Evolutionary conservation across 768 basidiomycete species (phyloP).

Genomic region (Amanita muscaria): DNA sequence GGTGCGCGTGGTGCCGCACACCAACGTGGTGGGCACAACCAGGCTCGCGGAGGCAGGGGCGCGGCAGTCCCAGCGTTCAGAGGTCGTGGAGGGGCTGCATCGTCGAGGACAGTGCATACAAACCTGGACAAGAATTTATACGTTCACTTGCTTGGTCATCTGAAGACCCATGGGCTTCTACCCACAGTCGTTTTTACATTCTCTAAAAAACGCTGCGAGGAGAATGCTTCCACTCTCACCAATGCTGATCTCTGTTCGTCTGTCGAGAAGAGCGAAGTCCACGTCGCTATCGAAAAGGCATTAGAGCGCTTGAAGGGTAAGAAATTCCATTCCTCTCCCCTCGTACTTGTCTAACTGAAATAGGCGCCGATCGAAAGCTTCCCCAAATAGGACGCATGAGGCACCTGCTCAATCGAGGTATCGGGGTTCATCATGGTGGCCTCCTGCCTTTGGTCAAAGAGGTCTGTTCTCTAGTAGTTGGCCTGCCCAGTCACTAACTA

Average conservation of each 20-base stretch:
- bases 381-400: conserved; percentile 91
- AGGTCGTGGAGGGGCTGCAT: conserved; percentile 35
- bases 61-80: conserved; percentile 21
- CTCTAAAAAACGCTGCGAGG: conserved; percentile 95
- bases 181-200: conserved; percentile 97
- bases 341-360: conserved; percentile 5
- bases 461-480: conserved; percentile 31
- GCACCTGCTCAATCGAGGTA: conserved; percentile 83
- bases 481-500: conserved; percentile 8
- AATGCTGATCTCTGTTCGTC: conserved; percentile 84
- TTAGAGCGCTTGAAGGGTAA: conserved; percentile 83
- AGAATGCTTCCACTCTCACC: conserved; percentile 84
- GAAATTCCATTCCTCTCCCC: conserved; percentile 10
- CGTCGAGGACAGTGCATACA: conserved; percentile 50
- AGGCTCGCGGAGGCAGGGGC: conserved; percentile 34
- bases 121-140: conserved; percentile 85
- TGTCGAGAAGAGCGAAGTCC: conserved; percentile 94
- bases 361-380: conserved; percentile 84
- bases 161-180: conserved; percentile 78
- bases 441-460: conserved; percentile 96
- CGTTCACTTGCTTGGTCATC: conserved; percentile 80
- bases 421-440: conserved; percentile 97
- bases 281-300: conserved; percentile 89
- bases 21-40: conserved; percentile 36
- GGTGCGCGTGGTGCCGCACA: conserved; percentile 66